Percentiles rank a stretch among this genome's conserved stretches.
Evolutionary conservation across 495 filamentous ascomycete species (phyloP).

Genomic region (Letharia lupina): DNA sequence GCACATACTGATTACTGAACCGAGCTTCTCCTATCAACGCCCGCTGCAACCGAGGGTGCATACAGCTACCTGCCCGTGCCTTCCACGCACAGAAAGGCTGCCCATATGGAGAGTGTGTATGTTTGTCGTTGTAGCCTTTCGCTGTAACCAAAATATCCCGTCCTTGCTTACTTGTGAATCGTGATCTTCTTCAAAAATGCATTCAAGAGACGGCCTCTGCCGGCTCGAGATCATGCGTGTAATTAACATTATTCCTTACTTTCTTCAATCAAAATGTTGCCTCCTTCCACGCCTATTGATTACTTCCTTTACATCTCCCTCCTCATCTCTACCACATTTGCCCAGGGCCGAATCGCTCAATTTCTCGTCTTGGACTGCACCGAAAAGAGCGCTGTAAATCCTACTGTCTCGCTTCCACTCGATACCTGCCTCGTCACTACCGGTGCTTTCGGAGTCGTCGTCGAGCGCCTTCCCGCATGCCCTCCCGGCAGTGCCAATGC

Average conservation of each 20-base stretch:
- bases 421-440: conserved; percentile 13
- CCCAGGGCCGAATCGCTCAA: background rate
- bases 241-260: background rate
- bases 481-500: conserved; percentile 8
- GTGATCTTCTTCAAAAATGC: background rate
- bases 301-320: background rate
- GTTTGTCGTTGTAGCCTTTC: background rate
- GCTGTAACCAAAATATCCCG: background rate
- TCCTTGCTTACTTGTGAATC: background rate
- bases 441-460: background rate
- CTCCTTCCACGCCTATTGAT: too few species aligned
- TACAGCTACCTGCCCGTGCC: background rate
- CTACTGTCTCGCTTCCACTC: background rate
- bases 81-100: background rate
- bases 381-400: conserved; percentile 8
- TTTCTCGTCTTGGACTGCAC: background rate
- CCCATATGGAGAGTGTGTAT: background rate
- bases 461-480: conserved; percentile 6
- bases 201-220: background rate
- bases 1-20: too few species aligned
- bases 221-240: background rate
- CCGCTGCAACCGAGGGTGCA: background rate
- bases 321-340: background rate
- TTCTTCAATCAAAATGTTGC: background rate
- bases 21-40: background rate